Conservation (phyloP, 2,329 filamentous ascomycete genomes). For the Massarina eburnea region DNA sequence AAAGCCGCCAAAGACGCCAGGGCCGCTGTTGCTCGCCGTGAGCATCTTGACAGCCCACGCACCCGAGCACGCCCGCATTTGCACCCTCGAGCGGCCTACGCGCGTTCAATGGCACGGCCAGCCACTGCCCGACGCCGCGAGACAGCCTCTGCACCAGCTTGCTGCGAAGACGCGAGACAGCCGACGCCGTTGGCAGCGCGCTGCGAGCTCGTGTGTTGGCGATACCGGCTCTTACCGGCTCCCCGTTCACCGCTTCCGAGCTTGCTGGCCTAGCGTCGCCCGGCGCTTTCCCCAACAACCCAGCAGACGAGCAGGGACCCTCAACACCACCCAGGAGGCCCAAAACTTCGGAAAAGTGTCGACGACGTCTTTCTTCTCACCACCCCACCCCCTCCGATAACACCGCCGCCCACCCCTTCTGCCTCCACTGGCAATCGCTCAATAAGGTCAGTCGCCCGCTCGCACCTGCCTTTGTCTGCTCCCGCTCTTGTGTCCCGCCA, state of each 20-base stretch:
- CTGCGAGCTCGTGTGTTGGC: slow-evolving; percentile 7
- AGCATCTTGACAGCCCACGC: neutral
- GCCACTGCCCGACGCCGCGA: too few relatives aligned
- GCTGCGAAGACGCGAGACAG: too few relatives aligned
- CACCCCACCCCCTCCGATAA: slow-evolving; percentile 26
- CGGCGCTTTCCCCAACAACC: slow-evolving; percentile 31
- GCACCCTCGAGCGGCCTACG: neutral
- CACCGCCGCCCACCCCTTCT: slow-evolving; percentile 16
- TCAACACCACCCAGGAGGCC: slow-evolving; percentile 33
- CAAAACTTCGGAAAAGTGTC: slow-evolving; percentile 31
- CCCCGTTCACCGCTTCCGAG: slow-evolving; percentile 37
- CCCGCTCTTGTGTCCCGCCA: slow-evolving; percentile 11
- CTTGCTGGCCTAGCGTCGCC: slow-evolving; percentile 23
- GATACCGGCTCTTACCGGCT: slow-evolving; percentile 18
- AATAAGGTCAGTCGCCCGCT: slow-evolving; percentile 27
- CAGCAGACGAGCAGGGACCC: slow-evolving; percentile 28
- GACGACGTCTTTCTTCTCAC: slow-evolving; percentile 21
- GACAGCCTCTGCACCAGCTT: too few relatives aligned
- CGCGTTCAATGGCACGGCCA: neutral
- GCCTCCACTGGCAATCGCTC: slow-evolving; percentile 20
- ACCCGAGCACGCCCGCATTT: neutral
- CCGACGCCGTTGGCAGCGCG: too few relatives aligned
- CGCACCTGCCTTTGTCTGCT: neutral
- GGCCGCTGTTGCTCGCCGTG: too few relatives aligned
- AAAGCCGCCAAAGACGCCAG: neutral